Percentiles rank a stretch among this genome's conserved stretches.
phyloP scores from a whole-genome alignment of 257 asterid species.

The Fraxinus anomala region DNA sequence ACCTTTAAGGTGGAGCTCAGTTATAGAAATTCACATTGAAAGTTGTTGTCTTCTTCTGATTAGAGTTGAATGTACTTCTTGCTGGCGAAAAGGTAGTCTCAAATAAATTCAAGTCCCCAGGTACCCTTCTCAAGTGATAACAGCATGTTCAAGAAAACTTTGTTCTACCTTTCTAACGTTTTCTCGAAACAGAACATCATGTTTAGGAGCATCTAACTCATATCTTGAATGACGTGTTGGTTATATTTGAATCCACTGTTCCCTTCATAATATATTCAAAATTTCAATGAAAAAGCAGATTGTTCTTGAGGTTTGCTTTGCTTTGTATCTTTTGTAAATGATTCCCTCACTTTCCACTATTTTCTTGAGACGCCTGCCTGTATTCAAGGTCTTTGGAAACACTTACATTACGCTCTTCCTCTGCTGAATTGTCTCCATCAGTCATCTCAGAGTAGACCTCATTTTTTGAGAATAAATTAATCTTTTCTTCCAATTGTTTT shows the following conservation, averaged over 20 bases:
- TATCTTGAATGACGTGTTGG: slow-evolving; percentile 21
- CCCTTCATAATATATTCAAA: slow-evolving; percentile 24
- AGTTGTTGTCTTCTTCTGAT: slow-evolving; percentile 24
- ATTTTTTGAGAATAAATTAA: slow-evolving; percentile 28
- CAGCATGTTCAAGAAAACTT: slow-evolving; percentile 46
- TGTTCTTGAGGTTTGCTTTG: slow-evolving; percentile 24
- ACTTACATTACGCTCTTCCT: slow-evolving; percentile 31
- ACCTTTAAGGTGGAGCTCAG: slow-evolving; percentile 33
- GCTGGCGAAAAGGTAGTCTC: slow-evolving; percentile 50
- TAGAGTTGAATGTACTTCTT: slow-evolving; percentile 41
- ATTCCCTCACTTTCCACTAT: slow-evolving; percentile 26
- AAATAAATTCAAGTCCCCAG: slow-evolving; percentile 41
- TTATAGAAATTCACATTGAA: slow-evolving; percentile 15
- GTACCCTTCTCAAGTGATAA: slow-evolving; percentile 52
- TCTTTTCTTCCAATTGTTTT: slow-evolving; percentile 46
- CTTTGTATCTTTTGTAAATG: slow-evolving; percentile 23
- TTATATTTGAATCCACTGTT: slow-evolving; percentile 20
- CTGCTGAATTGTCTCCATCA: slow-evolving; percentile 26
- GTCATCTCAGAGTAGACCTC: slow-evolving; percentile 27
- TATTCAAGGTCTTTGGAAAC: slow-evolving; percentile 14
- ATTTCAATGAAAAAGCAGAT: slow-evolving; percentile 17
- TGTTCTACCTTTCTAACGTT: slow-evolving; percentile 51
- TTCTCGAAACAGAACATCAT: slow-evolving; percentile 44
- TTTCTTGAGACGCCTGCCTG: slow-evolving; percentile 22
- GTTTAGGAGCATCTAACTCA: slow-evolving; percentile 36